Base-by-base conservation (phyloP, 805 yeast genomes). In the Cyberlindnera xishuangbannaensis region DNA sequence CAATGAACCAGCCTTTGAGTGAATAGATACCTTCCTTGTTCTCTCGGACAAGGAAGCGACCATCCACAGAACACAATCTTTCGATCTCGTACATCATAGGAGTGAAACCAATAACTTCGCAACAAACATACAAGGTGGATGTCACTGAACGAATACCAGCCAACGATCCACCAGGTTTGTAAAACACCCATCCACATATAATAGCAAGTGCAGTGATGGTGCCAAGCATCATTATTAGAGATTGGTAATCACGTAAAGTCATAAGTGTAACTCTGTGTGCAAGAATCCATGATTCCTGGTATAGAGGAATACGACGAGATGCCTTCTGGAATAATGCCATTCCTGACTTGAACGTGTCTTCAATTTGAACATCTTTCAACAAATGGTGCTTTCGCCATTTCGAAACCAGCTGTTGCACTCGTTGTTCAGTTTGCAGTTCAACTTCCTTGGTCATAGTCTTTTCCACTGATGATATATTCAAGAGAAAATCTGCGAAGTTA, bases 151-250 rank as follows among this genome's bases (percentile, higher is more conserved):
- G 59, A 15, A 83, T 67, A 6, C 95, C 95, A 1, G 77, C 67
- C 22, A 77, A 43, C 10, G 73, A 63, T 3, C 69, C 65, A 14
- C 68, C 72, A 4, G 87, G 87, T 43, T 71, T 71, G 51, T 58
- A 79, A 48, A 78, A 85, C 26, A 85, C 68, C 87, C 92, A 83
- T 0, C 95, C 95, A 26, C 71, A 59, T n/a, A 76, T 59, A 2
- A 75, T 50, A 0, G 86, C 81, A 41, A 83, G 43, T 0, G 71
- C 33, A 25, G 39, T 27, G 3, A 78, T 71, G n/a, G 64, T 67
- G 15, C 64, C 41, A 6, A 75, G 53, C 3, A 70, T 52, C 24
- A 62, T 71, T 5, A 60, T 28, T 10, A 67, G 50, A 0, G 78
- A 75, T 31, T 69, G 55, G 11, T 69, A 66, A 50, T 78, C 83